Evolutionary conservation across 164 flowering plant species (phyloP).

Genomic region (Platanus orientalis): DNA sequence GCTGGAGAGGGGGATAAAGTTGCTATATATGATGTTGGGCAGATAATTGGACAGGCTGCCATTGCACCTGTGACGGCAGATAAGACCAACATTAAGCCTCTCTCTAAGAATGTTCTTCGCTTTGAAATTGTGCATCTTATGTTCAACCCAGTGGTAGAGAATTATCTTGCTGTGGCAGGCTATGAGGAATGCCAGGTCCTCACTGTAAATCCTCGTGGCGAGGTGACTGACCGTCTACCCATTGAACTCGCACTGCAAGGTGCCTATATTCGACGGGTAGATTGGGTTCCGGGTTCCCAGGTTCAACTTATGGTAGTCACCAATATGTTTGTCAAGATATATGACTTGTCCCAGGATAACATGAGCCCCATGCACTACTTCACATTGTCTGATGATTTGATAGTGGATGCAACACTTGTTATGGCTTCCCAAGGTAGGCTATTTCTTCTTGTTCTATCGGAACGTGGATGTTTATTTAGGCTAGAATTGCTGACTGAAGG

Average conservation of each 20-base stretch:
- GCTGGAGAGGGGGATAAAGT: conserved; percentile 99
- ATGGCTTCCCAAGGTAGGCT: conserved; percentile 60
- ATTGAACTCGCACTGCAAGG: conserved; percentile 96
- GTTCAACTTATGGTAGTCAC: conserved; percentile 96
- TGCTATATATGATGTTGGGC: conserved; percentile 91
- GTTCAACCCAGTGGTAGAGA: conserved; percentile 81
- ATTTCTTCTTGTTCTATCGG: conserved; percentile 85
- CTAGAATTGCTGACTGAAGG: conserved; percentile 66
- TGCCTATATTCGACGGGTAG: conserved; percentile 80
- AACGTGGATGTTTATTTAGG: conserved; percentile 65
- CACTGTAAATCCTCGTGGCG: conserved; percentile 88
- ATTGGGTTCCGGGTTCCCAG: conserved; percentile 98
- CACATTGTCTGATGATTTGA: conserved; percentile 76
- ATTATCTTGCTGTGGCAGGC: conserved; percentile 94
- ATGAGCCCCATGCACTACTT: conserved; percentile 93
- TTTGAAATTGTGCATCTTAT: conserved; percentile 91
- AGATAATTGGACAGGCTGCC: conserved; percentile 92
- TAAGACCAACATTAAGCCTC: conserved; percentile 92
- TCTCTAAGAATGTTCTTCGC: conserved; percentile 90
- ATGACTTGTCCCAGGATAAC: conserved; percentile 90
- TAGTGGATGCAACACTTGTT: conserved; percentile 81
- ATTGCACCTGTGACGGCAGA: conserved; percentile 90
- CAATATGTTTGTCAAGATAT: conserved; percentile 85
- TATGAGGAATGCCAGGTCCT: conserved; percentile 97
- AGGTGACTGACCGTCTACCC: conserved; percentile 94